Evolutionary conservation across 768 basidiomycete species (phyloP).

Genomic region (Pisolithus marmoratus): DNA sequence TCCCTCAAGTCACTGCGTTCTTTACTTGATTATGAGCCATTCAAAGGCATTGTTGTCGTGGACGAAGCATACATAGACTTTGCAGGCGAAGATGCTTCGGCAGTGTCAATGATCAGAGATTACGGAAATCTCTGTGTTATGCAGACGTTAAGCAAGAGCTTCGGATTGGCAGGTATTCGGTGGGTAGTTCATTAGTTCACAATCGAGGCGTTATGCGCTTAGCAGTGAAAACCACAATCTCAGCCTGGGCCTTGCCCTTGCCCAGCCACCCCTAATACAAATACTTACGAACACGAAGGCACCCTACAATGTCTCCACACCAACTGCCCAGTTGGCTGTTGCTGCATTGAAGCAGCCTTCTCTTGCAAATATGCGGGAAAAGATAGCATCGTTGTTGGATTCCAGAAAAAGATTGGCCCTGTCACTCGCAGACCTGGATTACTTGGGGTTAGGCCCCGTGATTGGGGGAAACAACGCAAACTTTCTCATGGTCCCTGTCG

Average conservation of each 20-base stretch:
- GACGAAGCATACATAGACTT: slow-evolving; percentile 99
- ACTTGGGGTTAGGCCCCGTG: slow-evolving; percentile 54
- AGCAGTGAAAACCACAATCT: background rate
- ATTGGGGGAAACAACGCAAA: slow-evolving; percentile 89
- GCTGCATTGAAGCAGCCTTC: slow-evolving; percentile 69
- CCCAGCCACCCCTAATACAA: slow-evolving; percentile 86
- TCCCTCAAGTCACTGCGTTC: slow-evolving; percentile 61
- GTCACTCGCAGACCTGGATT: slow-evolving; percentile 40
- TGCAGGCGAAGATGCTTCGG: slow-evolving; percentile 53
- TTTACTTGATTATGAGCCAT: slow-evolving; percentile 71
- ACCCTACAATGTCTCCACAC: slow-evolving; percentile 93
- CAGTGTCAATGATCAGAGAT: slow-evolving; percentile 64
- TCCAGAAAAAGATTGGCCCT: slow-evolving; percentile 54
- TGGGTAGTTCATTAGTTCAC: slow-evolving; percentile 30
- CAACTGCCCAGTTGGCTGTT: slow-evolving; percentile 77
- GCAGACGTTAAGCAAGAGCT: slow-evolving; percentile 95
- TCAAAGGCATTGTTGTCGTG: slow-evolving; percentile 88
- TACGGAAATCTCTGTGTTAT: slow-evolving; percentile 91
- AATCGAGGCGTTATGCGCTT: background rate
- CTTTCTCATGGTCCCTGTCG: slow-evolving; percentile 78
- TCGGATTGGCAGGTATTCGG: slow-evolving; percentile 94
- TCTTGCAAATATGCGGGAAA: slow-evolving; percentile 56
- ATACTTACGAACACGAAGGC: slow-evolving; percentile 94
- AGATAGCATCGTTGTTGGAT: slow-evolving; percentile 50
- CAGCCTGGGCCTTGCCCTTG: slow-evolving; percentile 86